Conservation (phyloP, 331 rosid species). For the Phaseolus coccineus region DNA sequence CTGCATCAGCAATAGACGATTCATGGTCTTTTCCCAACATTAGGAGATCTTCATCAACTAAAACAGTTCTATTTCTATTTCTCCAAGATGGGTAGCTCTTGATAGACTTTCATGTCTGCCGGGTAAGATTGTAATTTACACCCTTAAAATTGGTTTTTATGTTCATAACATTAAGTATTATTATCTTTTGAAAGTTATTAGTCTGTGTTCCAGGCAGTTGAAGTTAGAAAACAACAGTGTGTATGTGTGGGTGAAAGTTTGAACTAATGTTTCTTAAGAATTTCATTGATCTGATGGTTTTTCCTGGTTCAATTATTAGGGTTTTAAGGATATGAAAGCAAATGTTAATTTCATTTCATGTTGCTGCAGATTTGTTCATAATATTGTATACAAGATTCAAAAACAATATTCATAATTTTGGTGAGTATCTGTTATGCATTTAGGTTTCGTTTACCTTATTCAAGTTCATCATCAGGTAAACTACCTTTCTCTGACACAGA, state of each 20-base stretch:
- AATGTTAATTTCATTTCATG: not conserved
- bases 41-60: not conserved
- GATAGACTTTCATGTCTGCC: not conserved
- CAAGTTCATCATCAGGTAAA: slow-evolving; percentile 23
- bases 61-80: not conserved
- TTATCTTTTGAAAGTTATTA: not conserved
- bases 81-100: not conserved
- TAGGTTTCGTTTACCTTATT: slow-evolving; percentile 9
- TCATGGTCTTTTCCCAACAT: slow-evolving; percentile 6
- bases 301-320: slow-evolving; percentile 39
- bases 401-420: slow-evolving; percentile 17
- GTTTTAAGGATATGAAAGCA: slow-evolving; percentile 31
- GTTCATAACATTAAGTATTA: not conserved
- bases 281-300: slow-evolving; percentile 8
- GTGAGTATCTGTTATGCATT: slow-evolving; percentile 1
- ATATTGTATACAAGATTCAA: slow-evolving; percentile 1
- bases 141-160: not conserved
- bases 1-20: slow-evolving; percentile 91
- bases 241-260: not conserved
- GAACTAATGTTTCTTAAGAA: not conserved
- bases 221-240: not conserved
- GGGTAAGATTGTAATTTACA: slow-evolving; percentile 39
- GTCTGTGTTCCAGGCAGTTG: not conserved
- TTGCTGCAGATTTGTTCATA: slow-evolving; percentile 8
- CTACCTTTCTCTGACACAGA: slow-evolving; percentile 18